Evolutionary conservation across 2,329 filamentous ascomycete genomes (phyloP), one percentile per base, ranked within the genome.

Genomic region (Aspergillus sojae): DNA sequence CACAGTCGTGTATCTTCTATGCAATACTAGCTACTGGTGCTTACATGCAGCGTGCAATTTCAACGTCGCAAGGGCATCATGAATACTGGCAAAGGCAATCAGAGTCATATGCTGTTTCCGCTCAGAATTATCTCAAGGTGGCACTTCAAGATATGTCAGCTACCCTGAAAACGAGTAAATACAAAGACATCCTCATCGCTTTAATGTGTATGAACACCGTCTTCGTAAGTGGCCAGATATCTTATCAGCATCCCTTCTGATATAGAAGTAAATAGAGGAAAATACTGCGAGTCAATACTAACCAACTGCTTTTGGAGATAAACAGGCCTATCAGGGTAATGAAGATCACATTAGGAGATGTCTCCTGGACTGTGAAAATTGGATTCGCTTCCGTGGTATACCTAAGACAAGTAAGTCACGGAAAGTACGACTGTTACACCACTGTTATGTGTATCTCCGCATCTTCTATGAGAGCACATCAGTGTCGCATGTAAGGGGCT

Each of bases 391-490:
- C 5, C 72, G 72, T 28, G 80, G 82, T 0, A 63, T 83, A 1
- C 54, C 60, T 14, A 71, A 73, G 6, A 75, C 74, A 4, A 70
- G 68, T 9, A 82, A 81, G 45, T 80, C 81, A 1, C 76, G 79
- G 19, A 79, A 81, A 23, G 70, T 77, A 0, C 77, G 81, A 2
- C 66, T 83, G 0, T 68, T 84, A 0, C 82, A 84, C 62, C 81
- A 83, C 62, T 81, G 81, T 70, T 84, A 84, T 62, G 79, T 78
- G 0, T 82, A 80, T 57, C 71, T 81, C 6, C 77, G 82, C 0
- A 76, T 84, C 0, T 78, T 83, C 21, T 73, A 80, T n/a, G 81
- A 84, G 66, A 83, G 80, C 43, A 62, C 58, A 14, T 57, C 59
- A 11, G 32, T 63, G 7, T 53, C 55, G 26, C 57, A 58, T n/a